These are phyloP conservation scores for Cucurbita argyrosperma DNA, from an alignment of 306 rosid genomes.

Conservation along the genomic window DNA sequence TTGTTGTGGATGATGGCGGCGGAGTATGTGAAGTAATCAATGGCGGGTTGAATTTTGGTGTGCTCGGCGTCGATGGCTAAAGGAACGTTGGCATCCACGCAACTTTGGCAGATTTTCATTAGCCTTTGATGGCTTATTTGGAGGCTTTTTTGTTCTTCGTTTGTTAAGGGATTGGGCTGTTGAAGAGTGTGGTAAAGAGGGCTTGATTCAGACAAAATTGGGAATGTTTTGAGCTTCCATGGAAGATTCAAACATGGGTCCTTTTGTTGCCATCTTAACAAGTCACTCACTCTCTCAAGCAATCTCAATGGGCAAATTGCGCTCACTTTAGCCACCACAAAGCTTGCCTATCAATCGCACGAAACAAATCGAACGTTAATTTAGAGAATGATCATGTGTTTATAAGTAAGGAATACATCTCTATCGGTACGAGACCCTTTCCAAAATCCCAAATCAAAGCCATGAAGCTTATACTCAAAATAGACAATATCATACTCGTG, in stretches of 20 bases:
- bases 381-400: no score
- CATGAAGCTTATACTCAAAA: no score
- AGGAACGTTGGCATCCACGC: slow-evolving; percentile 40
- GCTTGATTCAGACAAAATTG: slow-evolving; percentile 44
- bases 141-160: slow-evolving; percentile 60
- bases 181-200: slow-evolving; percentile 59
- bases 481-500: no score
- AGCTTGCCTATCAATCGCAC: not conserved
- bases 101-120: slow-evolving; percentile 33
- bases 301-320: slow-evolving; percentile 75
- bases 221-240: slow-evolving; percentile 64
- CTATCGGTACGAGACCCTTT: no score
- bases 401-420: no score
- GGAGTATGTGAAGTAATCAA: slow-evolving; percentile 74
- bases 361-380: no score
- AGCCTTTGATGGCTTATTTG: slow-evolving; percentile 39
- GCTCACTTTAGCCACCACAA: slow-evolving; percentile 49
- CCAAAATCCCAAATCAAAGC: no score
- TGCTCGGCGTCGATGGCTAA: slow-evolving; percentile 73
- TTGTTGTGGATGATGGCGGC: slow-evolving; percentile 47
- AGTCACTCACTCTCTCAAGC: slow-evolving; percentile 49
- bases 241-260: slow-evolving; percentile 52
- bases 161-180: slow-evolving; percentile 40
- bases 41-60: slow-evolving; percentile 69
- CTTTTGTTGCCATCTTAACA: slow-evolving; percentile 73